These are phyloP conservation scores for Pistacia vera DNA, from an alignment of 345 rosid species.

Conservation along the genomic window DNA sequence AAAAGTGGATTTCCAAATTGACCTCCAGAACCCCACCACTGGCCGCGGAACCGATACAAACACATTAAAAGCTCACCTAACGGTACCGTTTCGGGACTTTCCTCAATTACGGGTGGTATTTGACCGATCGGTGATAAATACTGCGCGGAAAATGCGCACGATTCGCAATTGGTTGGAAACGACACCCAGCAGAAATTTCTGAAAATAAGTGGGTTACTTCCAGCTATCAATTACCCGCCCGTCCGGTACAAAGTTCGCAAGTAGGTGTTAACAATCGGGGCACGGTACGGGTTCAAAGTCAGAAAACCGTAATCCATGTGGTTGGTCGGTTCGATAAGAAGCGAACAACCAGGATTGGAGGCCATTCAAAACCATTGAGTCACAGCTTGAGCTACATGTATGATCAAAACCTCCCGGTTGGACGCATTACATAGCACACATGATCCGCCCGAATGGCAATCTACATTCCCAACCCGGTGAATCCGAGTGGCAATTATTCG, in stretches of 20 bases:
- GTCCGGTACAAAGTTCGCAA: too few species aligned
- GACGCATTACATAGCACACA: slow-evolving; percentile 92
- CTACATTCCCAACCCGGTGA: slow-evolving; percentile 73
- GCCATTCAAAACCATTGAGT: slow-evolving; percentile 70
- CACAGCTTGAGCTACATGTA: slow-evolving; percentile 89
- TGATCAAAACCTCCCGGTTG: slow-evolving; percentile 74
- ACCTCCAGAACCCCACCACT: slow-evolving; percentile 67
- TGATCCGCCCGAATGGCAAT: slow-evolving; percentile 83
- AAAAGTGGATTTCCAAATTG: slow-evolving; percentile 64
- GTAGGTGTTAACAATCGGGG: too few species aligned
- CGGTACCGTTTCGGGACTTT: slow-evolving; percentile 52
- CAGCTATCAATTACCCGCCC: slow-evolving; percentile 79
- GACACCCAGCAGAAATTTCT: slow-evolving; percentile 53
- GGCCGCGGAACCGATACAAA: slow-evolving; percentile 61
- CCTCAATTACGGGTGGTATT: slow-evolving; percentile 62
- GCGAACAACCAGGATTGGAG: slow-evolving; percentile 58
- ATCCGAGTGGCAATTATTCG: slow-evolving; percentile 53
- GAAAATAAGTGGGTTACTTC: slow-evolving; percentile 84
- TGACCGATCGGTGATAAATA: slow-evolving; percentile 70
- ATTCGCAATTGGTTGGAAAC: slow-evolving; percentile 86
- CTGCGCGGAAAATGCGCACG: slow-evolving; percentile 86
- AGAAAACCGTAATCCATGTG: slow-evolving; percentile 61
- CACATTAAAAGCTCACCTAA: slow-evolving; percentile 50
- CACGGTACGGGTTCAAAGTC: slow-evolving; percentile 67
- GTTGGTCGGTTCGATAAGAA: slow-evolving; percentile 70